Evolutionary conservation across 2,329 filamentous ascomycete genomes (phyloP), one percentile per base, ranked within the genome.

Genomic region (Stagonosporopsis rhizophila): DNA sequence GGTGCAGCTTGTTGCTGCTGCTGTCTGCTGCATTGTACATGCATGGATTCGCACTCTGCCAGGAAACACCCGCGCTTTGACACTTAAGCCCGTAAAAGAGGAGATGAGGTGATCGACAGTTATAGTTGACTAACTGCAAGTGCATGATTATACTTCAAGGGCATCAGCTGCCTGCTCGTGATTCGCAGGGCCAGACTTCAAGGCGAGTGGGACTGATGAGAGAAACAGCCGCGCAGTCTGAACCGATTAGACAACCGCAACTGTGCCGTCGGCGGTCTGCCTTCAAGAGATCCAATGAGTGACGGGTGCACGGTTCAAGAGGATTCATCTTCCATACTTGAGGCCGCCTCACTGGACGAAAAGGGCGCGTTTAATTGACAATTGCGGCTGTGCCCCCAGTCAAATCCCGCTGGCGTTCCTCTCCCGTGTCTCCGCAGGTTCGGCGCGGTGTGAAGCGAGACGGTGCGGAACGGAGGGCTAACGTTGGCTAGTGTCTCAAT

Each of bases 351-450:
- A 48, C 53, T 52, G 42, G 30, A 56, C 53, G 19, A 39, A 42
- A 47, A 17, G 38, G 38, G 37, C 53, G 55, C 55, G 55, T 44
- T 38, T 52, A 49, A 44, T 53, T 30, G 53, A 48, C 55, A 48
- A 20, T 22, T 55, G 62, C 65, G 65, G 58, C 64, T 61, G 56
- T 11, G 56, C 44, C 44, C 54, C 52, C 64, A 61, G 61, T 62
- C 53, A 59, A 40, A 41, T 48, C 8, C 12, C 22, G 19, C 48
- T 56, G 52, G 59, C 64, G 49, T 37, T 32, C 35, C 34, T 44
- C 25, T 42, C 44, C 39, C 30, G 48, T 45, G 27, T 44, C 49
- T 49, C 58, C 41, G 44, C 49, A 44, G 54, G 44, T 48, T 52
- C 48, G 54, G 54, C 48, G 35, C 54, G 41, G 23, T 51, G 44